A percentile compares a stretch with the other conserved stretches of the same genome.
phyloP scores from a whole-genome alignment of 2,329 filamentous ascomycete species.

The Aspergillus amoenus region DNA sequence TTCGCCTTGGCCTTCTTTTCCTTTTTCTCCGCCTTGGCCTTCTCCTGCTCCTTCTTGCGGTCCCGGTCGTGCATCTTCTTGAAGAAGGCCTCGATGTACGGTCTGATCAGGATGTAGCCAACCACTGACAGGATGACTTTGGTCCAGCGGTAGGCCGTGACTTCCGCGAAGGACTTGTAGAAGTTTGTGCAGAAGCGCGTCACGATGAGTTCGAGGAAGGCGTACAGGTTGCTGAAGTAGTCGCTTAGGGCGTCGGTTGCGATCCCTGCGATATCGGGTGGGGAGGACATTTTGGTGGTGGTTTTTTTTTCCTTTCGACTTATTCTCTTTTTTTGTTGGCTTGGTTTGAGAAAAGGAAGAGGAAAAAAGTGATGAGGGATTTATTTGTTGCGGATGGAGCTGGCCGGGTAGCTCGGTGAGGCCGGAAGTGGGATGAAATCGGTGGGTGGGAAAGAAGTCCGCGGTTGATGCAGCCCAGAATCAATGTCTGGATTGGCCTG shows the following conservation, averaged over 20 bases:
- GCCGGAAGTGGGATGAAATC: neutral
- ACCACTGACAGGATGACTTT: slow-evolving; percentile 71
- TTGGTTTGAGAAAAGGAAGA: neutral
- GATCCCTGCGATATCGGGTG: slow-evolving; percentile 23
- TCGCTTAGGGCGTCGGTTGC: slow-evolving; percentile 27
- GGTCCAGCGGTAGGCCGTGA: slow-evolving; percentile 53
- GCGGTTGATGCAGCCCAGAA: neutral
- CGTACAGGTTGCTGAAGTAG: slow-evolving; percentile 33
- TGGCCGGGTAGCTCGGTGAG: slow-evolving; percentile 6
- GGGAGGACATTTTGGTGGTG: slow-evolving; percentile 23
- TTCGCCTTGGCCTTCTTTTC: slow-evolving; percentile 53
- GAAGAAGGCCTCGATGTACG: slow-evolving; percentile 69
- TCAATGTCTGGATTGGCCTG: neutral
- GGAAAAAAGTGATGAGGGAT: neutral
- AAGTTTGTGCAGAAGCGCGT: slow-evolving; percentile 41
- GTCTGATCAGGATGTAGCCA: slow-evolving; percentile 71
- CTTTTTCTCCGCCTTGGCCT: slow-evolving; percentile 56
- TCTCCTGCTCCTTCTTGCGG: slow-evolving; percentile 49
- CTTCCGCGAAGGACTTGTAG: slow-evolving; percentile 42
- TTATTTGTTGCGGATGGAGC: neutral
- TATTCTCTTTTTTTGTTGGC: neutral
- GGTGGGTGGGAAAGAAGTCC: neutral
- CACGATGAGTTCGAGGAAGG: slow-evolving; percentile 23
- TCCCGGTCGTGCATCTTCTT: slow-evolving; percentile 52
- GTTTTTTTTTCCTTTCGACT: neutral